Percentiles rank a stretch among this genome's conserved stretches.
Evolutionary conservation across 148 eudicot genomes (phyloP).

Genomic region (Euryodendron excelsum): DNA sequence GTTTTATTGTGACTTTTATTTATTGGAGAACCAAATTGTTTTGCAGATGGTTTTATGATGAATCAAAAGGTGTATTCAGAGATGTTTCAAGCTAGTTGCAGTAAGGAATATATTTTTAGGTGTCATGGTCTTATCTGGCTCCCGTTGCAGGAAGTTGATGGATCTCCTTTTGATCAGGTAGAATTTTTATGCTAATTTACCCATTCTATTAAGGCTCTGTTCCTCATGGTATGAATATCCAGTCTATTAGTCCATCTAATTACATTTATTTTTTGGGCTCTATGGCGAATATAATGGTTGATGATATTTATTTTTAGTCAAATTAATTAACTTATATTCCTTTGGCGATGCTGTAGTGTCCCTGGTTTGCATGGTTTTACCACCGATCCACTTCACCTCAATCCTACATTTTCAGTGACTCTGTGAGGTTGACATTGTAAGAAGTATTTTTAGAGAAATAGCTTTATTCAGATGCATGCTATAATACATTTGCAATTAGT

Average conservation of each 20-base stretch:
- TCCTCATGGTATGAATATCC: neutral
- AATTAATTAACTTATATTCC: neutral
- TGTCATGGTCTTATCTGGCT: neutral
- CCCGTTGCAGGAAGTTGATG: conserved; percentile 1
- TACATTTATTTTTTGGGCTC: neutral
- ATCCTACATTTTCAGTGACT: neutral
- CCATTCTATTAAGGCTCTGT: neutral
- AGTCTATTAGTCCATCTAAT: neutral
- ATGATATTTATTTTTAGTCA: neutral
- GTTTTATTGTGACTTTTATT: neutral
- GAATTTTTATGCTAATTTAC: neutral
- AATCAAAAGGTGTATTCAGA: conserved; percentile 68
- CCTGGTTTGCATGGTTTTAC: neutral
- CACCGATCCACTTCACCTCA: neutral
- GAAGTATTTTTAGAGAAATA: neutral
- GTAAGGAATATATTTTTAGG: neutral
- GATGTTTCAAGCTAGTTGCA: conserved; percentile 55
- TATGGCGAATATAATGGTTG: neutral
- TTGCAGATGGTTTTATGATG: conserved; percentile 89
- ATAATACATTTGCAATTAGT: neutral
- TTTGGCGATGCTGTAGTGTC: neutral
- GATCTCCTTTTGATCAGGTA: conserved; percentile 9
- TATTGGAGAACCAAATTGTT: conserved; percentile 15
- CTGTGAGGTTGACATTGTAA: neutral
- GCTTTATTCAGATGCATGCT: neutral